Base-by-base conservation (phyloP, 1,139 yeast species). In the Pichia sp. region DNA sequence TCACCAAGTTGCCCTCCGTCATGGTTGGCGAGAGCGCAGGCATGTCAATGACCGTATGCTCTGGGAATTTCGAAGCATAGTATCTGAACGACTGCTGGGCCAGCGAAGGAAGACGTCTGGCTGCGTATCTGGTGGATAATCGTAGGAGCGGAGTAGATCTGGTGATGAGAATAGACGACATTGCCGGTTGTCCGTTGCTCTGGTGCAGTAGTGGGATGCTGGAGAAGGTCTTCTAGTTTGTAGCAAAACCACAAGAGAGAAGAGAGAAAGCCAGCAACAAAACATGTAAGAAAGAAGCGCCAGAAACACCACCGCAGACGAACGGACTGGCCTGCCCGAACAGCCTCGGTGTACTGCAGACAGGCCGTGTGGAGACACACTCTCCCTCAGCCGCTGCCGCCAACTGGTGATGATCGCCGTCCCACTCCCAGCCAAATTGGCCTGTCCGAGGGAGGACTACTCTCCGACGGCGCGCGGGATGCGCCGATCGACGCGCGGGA, bases 11-110 rank as follows among this genome's bases (percentile, higher is more conserved):
- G 70, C 99, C 99, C 70, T 87, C 93, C 59, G 97, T 87, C 99
- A 93, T 93, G 56, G 99, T 93, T 63, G 99, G 99, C 29, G 98
- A 92, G 67, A 93, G 78, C 8, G 99, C 98, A 49, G 95, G 95
- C 95, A 87, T 87, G 70, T 81, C 83, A 66, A 87, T 85, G 64
- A 87, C 84, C 54, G 83, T 78, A 70, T 87, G 93, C 34, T 75
- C 72, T 47, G 85, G 85, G 69, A 78, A 65, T 33, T 63, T 62
- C 1, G 69, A 60, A 14, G 70, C 65, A 55, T 67, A 67, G 36
- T 66, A 60, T 65, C 73, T 70, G 40, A 60, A 55, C 46, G 62
- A 56, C 27, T 56, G 54, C 31, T 58, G 59, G 40, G 58, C 53
- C 8, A 48, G 40, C 7, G 54, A 47, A 17, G 62, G 52, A 16